These are phyloP conservation scores for Diaporthe sp. DNA, from an alignment of 2,329 filamentous ascomycete species.

Conservation along the genomic window DNA sequence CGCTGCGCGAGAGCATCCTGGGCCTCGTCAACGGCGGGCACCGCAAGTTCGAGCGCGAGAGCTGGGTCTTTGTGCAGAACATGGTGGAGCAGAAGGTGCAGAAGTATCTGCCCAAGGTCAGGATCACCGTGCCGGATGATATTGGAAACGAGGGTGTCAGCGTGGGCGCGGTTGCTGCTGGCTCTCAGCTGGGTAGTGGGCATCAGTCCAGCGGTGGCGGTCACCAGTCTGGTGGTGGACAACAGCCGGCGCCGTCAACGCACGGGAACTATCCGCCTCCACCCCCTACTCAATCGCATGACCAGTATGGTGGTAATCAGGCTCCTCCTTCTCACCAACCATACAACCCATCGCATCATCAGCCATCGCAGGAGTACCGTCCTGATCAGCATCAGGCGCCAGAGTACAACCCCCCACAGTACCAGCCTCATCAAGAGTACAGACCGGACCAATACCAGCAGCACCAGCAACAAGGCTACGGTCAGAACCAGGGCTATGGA, in stretches of 20 bases:
- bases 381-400: constrained; percentile 38
- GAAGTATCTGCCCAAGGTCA: constrained; percentile 60
- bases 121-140: constrained; percentile 60
- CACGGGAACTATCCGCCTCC: neutral
- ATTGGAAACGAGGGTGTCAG: constrained; percentile 62
- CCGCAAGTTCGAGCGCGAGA: constrained; percentile 60
- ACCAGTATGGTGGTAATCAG: constrained; percentile 42
- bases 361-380: constrained; percentile 41
- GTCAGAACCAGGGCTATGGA: neutral
- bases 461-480: constrained; percentile 27
- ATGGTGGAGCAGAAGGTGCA: constrained; percentile 62
- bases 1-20: constrained; percentile 58
- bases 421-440: constrained; percentile 41
- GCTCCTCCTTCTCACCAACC: constrained; percentile 45
- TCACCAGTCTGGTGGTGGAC: constrained; percentile 42
- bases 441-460: constrained; percentile 38
- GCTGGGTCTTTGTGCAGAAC: constrained; percentile 61
- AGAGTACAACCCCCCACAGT: constrained; percentile 39
- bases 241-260: constrained; percentile 26
- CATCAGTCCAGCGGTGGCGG: constrained; percentile 44
- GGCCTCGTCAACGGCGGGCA: constrained; percentile 61
- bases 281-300: neutral
- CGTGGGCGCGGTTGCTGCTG: constrained; percentile 54
- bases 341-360: constrained; percentile 46
- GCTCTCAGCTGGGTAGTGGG: constrained; percentile 50